Evolutionary conservation across 2,329 filamentous ascomycete species (phyloP).

Genomic region (Verticillium tricorpus): DNA sequence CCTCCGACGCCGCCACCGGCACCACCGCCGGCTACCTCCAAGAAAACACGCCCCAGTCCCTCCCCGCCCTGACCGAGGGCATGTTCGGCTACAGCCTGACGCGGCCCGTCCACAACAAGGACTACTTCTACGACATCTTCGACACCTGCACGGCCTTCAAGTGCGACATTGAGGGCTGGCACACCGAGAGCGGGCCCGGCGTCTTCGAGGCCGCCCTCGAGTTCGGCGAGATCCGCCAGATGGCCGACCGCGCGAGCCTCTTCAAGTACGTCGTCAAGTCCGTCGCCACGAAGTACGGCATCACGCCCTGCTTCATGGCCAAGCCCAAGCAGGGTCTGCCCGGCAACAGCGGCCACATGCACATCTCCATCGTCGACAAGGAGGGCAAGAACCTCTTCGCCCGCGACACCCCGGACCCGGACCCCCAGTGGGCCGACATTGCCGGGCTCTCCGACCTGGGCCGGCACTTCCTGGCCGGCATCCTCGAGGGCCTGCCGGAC

Average conservation of each 20-base stretch:
- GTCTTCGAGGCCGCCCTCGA: conserved; percentile 95
- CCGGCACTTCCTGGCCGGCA: conserved; percentile 85
- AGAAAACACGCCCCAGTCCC: conserved; percentile 65
- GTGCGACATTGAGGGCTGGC: conserved; percentile 88
- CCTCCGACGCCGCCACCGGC: conserved; percentile 48
- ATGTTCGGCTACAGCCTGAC: conserved; percentile 96
- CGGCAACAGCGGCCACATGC: conserved; percentile 94
- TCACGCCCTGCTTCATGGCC: conserved; percentile 98
- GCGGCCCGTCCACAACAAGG: conserved; percentile 81
- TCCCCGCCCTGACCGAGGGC: conserved; percentile 80
- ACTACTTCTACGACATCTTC: conserved; percentile 87
- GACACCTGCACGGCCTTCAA: conserved; percentile 72
- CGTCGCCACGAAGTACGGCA: conserved; percentile 78
- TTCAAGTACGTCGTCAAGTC: conserved; percentile 97
- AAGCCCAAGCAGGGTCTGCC: conserved; percentile 89
- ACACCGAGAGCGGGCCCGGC: conserved; percentile 88
- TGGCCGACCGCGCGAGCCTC: conserved; percentile 86
- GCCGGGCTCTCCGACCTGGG: conserved; percentile 81
- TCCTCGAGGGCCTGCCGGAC: conserved; percentile 84
- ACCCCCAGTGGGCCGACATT: conserved; percentile 70
- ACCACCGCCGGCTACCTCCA: conserved; percentile 71
- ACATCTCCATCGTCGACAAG: conserved; percentile 79
- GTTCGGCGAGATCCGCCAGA: conserved; percentile 79
- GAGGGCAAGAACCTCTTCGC: conserved; percentile 81
- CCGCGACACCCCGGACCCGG: conserved; percentile 48